phyloP scores from a whole-genome alignment of 2,329 filamentous ascomycete genomes.

The Fulvia fulva region DNA sequence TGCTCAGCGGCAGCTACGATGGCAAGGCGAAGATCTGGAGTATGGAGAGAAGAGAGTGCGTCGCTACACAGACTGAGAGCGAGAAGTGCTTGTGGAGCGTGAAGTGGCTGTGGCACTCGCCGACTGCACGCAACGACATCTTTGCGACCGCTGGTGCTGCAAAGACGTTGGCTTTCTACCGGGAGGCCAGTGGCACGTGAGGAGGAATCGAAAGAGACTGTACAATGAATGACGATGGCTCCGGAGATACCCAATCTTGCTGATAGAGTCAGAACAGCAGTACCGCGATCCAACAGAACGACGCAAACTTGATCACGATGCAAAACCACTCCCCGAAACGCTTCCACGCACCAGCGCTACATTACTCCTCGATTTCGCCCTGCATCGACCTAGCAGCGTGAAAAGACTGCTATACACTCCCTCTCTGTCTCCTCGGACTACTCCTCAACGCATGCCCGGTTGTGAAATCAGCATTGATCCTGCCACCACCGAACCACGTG shows the following conservation, averaged over 20 bases:
- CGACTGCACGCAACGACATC: constrained; percentile 55
- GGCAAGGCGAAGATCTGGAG: constrained; percentile 97
- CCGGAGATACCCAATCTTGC: not conserved
- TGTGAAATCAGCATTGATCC: not conserved
- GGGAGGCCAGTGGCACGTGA: constrained; percentile 71
- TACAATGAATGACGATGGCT: not conserved
- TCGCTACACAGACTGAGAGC: constrained; percentile 89
- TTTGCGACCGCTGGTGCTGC: constrained; percentile 79
- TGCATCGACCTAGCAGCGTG: not conserved
- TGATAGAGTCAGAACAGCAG: not conserved
- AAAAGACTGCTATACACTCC: not conserved
- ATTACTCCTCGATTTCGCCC: not conserved
- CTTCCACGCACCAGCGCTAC: not conserved
- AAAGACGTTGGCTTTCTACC: constrained; percentile 73
- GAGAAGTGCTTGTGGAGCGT: constrained; percentile 78
- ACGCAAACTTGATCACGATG: not conserved
- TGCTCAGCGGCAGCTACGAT: constrained; percentile 79
- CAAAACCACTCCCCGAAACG: not conserved
- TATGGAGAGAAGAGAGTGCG: constrained; percentile 74
- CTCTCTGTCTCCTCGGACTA: not conserved
- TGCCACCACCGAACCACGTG: not conserved
- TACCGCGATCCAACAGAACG: not conserved
- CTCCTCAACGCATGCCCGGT: not conserved
- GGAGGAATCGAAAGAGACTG: not conserved
- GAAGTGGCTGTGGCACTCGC: constrained; percentile 72